Evolutionary conservation across 495 filamentous ascomycete genomes (phyloP).

Genomic region (Aspergillus affinis): DNA sequence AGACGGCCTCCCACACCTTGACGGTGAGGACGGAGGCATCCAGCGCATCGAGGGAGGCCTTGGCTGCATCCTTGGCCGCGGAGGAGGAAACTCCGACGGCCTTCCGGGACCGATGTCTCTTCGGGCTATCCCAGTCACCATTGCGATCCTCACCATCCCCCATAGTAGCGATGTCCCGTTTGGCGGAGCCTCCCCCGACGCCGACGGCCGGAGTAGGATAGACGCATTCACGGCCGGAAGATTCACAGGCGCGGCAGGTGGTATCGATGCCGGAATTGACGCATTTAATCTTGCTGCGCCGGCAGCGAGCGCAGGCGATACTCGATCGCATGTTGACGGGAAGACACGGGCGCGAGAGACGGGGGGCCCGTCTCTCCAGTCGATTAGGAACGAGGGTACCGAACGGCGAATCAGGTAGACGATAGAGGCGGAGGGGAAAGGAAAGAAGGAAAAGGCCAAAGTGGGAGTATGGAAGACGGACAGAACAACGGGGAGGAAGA

Average conservation of each 20-base stretch:
- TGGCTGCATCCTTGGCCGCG: constrained; percentile 35
- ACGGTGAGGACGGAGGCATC: constrained; percentile 60
- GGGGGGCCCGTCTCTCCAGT: constrained; percentile 18
- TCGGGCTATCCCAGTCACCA: constrained; percentile 57
- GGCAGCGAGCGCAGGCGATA: constrained; percentile 76
- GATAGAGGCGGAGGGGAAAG: constrained; percentile 8
- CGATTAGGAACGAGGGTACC: constrained; percentile 10
- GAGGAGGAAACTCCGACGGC: constrained; percentile 35
- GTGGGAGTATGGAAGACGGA: neutral
- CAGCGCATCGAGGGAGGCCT: constrained; percentile 38
- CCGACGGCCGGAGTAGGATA: constrained; percentile 67
- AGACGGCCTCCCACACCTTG: constrained; percentile 66
- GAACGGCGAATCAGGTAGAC: neutral
- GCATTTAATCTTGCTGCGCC: constrained; percentile 81
- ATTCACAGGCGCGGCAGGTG: constrained; percentile 75
- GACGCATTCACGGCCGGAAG: constrained; percentile 71
- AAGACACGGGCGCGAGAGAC: constrained; percentile 22
- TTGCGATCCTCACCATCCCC: constrained; percentile 56
- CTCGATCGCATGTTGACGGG: constrained; percentile 63
- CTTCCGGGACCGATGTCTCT: constrained; percentile 57
- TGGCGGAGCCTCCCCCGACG: constrained; percentile 49
- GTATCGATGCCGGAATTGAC: constrained; percentile 75
- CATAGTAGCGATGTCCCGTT: constrained; percentile 54
- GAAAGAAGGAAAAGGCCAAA: constrained; percentile 9
- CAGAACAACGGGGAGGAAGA: constrained; percentile 5